Percentiles rank a stretch among this genome's conserved stretches.
Conservation (phyloP, 345 rosid species). For the Chamaenerion angustifolium region DNA sequence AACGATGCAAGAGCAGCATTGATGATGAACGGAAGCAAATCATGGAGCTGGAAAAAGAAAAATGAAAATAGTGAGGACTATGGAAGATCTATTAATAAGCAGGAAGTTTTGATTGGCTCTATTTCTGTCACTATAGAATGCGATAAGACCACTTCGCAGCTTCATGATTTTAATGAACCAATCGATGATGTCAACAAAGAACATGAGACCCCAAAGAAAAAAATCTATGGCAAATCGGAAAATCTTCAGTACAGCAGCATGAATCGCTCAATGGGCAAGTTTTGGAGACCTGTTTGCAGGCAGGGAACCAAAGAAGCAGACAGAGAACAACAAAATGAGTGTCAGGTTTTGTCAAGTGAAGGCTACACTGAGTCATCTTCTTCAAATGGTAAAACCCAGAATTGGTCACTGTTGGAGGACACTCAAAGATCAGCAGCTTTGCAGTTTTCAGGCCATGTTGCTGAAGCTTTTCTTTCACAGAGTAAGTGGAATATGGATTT, state of each 20-base stretch:
- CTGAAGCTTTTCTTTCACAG: conserved; percentile 57
- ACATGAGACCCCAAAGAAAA: background rate
- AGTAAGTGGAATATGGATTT: conserved; percentile 30
- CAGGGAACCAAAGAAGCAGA: no score
- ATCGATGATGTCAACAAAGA: conserved; percentile 24
- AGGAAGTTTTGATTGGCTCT: conserved; percentile 74
- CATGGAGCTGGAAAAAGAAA: conserved; percentile 61
- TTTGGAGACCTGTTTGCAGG: no score
- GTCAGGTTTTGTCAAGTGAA: no score
- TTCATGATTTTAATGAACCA: conserved; percentile 17
- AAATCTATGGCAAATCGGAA: no score
- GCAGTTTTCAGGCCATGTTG: conserved; percentile 41
- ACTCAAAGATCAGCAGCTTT: conserved; percentile 13
- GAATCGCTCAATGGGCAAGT: no score
- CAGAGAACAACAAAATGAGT: no score
- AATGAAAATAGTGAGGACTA: conserved; percentile 25
- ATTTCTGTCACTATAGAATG: conserved; percentile 50
- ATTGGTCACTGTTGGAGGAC: background rate
- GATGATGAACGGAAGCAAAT: conserved; percentile 29
- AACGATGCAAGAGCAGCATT: conserved; percentile 25
- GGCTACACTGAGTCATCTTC: no score
- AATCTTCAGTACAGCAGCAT: no score
- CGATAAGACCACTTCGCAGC: conserved; percentile 16
- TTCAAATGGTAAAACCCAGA: background rate
- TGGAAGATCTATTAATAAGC: conserved; percentile 28